Evolutionary conservation across 148 eudicot species (phyloP), one percentile per base, ranked within the genome.

Genomic region (Pouteria glomerata): DNA sequence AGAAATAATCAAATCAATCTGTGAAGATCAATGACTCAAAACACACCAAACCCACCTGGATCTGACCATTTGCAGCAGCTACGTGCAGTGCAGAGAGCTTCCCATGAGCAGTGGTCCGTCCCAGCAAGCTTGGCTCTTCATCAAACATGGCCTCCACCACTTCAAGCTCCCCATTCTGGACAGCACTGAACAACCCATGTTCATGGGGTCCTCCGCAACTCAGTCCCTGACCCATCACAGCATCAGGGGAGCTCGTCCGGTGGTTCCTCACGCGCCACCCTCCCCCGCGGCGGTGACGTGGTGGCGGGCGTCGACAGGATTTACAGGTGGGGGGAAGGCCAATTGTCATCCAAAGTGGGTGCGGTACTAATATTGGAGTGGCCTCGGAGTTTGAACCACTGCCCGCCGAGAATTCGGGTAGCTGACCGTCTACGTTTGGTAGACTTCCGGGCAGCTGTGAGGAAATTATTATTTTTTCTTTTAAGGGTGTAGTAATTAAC

Each of bases 161-260:
- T 19, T 61, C 77, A 41, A 59, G n/a, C 59, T 78, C 73, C 31
- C 81, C 81, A 15, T 66, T 78, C 31, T 67, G 69, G 58, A 74
- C 52, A n/a, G 81, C 81, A 30, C 56, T 68, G 60, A 52, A 59
- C n/a, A 78, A 50, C 23, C 63, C 60, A 35, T 52, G 51, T 12
- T 73, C 77, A 41, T 59, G 44, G 44, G 44, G 10, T 39, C 10
- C 44, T 39, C 44, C 10, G 44, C 44, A 77, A 51, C 80, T 77
- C 63, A 59, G 72, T 44, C 77, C 77, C 77, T 77, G 80, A 67
- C 80, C 76, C 80, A 68, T 73, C n/a, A n/a, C n/a, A n/a, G n/a
- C n/a, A n/a, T n/a, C n/a, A n/a, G n/a, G n/a, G n/a, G n/a, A n/a
- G n/a, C n/a, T n/a, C n/a, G n/a, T n/a, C n/a, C n/a, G n/a, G n/a